Evolutionary conservation across 1,284 basidiomycete species (phyloP).

Genomic region (Boletus putidus): DNA sequence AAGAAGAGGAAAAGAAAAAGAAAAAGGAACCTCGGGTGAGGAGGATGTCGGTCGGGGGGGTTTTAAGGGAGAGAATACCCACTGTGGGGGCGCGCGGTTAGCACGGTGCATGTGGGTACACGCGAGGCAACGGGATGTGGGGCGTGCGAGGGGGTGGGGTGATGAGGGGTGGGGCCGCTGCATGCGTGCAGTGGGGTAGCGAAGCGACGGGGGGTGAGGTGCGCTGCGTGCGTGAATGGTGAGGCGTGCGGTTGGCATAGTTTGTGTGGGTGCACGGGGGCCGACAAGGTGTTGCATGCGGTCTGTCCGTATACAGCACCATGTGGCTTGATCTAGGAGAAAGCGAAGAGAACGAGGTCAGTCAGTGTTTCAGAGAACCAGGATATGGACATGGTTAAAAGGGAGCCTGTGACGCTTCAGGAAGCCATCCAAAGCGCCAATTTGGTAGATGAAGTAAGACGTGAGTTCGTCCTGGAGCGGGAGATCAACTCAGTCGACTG

Average conservation of each 20-base stretch:
- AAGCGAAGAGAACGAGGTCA: neutral
- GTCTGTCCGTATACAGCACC: constrained; percentile 47
- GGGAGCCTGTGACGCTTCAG: constrained; percentile 49
- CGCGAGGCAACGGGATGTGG: no score
- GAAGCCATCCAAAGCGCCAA: constrained; percentile 59
- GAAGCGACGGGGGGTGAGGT: no score
- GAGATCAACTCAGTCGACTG: neutral
- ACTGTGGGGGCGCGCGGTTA: no score
- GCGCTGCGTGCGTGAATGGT: no score
- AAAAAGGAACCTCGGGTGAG: constrained; percentile 36
- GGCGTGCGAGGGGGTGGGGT: no score
- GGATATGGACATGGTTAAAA: constrained; percentile 50
- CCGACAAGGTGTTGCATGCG: constrained; percentile 38
- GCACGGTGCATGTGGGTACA: no score
- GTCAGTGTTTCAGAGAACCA: neutral
- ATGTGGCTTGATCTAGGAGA: constrained; percentile 53
- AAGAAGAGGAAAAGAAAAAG: constrained; percentile 39
- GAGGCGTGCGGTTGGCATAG: no score
- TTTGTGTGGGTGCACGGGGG: no score
- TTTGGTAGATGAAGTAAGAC: constrained; percentile 61
- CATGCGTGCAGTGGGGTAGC: no score
- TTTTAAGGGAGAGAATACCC: constrained; percentile 36
- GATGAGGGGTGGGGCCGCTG: no score
- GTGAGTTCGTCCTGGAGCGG: constrained; percentile 51
- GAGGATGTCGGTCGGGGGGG: constrained; percentile 38